phyloP scores from a whole-genome alignment of 1,139 yeast species.

The Zygosaccharomyces pseudobailii region DNA sequence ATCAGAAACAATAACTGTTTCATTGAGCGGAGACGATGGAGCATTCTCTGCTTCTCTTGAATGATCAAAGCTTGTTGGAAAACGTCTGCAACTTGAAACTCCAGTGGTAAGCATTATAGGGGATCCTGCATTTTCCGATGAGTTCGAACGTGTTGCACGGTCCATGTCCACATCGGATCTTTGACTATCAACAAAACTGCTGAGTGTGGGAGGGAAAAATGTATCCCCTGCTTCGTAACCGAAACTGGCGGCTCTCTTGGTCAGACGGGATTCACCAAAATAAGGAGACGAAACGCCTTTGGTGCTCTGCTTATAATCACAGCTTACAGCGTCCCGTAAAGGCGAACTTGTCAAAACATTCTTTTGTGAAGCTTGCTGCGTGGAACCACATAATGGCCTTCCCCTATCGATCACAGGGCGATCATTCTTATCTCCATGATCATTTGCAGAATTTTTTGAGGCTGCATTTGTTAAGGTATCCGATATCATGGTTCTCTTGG shows the following conservation, averaged over 20 bases:
- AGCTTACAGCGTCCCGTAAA: not conserved
- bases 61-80: not conserved
- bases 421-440: not conserved
- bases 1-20: conserved; percentile 15
- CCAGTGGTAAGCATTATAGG: conserved; percentile 1
- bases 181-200: conserved; percentile 1
- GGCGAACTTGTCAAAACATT: conserved; percentile 19
- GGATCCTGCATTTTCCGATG: not conserved
- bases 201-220: not conserved
- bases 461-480: not conserved
- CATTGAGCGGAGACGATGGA: conserved; percentile 4
- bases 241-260: conserved; percentile 7
- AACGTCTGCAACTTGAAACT: not conserved
- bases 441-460: not conserved
- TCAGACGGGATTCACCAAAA: conserved; percentile 14
- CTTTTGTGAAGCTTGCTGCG: conserved; percentile 2
- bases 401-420: not conserved
- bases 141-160: not conserved
- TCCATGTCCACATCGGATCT: not conserved
- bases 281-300: conserved; percentile 13
- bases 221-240: not conserved
- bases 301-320: not conserved
- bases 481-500: not conserved
- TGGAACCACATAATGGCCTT: not conserved
- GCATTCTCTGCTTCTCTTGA: not conserved